phyloP scores from a whole-genome alignment of 805 yeast species.

The Saturnispora saitoi region DNA sequence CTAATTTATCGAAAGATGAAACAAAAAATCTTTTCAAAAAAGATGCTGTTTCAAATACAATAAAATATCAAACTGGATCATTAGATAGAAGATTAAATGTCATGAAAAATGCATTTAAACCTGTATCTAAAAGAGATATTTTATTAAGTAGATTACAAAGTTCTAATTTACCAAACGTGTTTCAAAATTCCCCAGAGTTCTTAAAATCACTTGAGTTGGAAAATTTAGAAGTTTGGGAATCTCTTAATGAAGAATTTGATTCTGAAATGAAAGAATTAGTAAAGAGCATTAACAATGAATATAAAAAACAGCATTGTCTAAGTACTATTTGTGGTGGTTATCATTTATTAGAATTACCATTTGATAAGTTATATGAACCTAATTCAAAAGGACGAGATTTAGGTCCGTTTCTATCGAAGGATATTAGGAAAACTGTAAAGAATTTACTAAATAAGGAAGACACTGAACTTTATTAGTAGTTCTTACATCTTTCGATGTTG shows the following conservation, averaged over 20 bases:
- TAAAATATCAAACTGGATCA: conserved; percentile 1
- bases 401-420: conserved; percentile 10
- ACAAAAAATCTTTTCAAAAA: conserved; percentile 11
- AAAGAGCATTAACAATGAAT: conserved; percentile 7
- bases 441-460: neutral
- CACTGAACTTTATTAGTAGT: neutral
- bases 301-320: neutral
- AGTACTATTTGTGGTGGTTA: conserved; percentile 2
- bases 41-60: neutral
- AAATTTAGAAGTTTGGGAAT: conserved; percentile 27
- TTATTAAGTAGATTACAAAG: conserved; percentile 17
- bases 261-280: conserved; percentile 19
- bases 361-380: conserved; percentile 15
- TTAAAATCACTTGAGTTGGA: conserved; percentile 22
- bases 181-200: conserved; percentile 23
- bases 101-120: conserved; percentile 24
- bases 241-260: conserved; percentile 28
- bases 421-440: conserved; percentile 12
- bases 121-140: conserved; percentile 20
- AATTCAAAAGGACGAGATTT: conserved; percentile 14
- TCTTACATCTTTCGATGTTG: neutral
- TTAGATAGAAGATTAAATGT: conserved; percentile 20
- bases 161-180: conserved; percentile 22
- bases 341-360: conserved; percentile 17
- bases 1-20: conserved; percentile 18